Base-by-base conservation (phyloP, 2,329 filamentous ascomycete genomes). In the Ophiocordyceps camponoti-floridani region DNA sequence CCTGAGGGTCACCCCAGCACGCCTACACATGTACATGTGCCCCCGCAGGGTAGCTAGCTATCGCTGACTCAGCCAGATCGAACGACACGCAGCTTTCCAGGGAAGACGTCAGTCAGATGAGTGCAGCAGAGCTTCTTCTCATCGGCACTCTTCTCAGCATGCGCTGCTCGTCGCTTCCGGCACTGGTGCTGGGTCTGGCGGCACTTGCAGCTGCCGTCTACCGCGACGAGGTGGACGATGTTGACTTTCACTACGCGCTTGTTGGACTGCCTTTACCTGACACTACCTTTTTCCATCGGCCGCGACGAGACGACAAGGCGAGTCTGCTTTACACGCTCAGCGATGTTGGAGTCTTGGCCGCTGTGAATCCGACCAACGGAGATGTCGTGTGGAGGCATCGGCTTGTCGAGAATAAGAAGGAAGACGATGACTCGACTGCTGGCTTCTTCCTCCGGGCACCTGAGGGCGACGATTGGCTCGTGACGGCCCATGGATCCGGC, bases 251-350 rank as follows among this genome's bases (percentile, higher is more conserved):
- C 65, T 79, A 94, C 66, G 77, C 84, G 51, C 79, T 96, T 43
- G 69, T 98, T 56, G 91, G 91, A 56, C 66, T 84, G 35, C 87
- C 91, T 45, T 82, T 82, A 59, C 69, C 76, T 59, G 77, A 84
- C 50, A 84, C 85, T 48, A 95, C 89, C 53, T 93, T 96, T 73
- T 96, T 96, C 75, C 86, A 95, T 65, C 82, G 80, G 53, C 89
- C 91, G 37, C 74, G 82, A 55, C 72, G 76, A 49, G 76, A 80
- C 52, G 88, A 89, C 49, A 86, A 84, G 61, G 88, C 88, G 33
- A 89, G 84, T 45, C 72, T 98, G 35, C 72, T 98, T 44, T 98
- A 95, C 61, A 93, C 91, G 0, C 67, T 96, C 41, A 93, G 85
- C 50, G 84, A 95, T 47, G 73, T 87, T 43, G 77, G 79, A 35